Conservation (phyloP, 495 filamentous ascomycete genomes). For the Immersiella caudata region DNA sequence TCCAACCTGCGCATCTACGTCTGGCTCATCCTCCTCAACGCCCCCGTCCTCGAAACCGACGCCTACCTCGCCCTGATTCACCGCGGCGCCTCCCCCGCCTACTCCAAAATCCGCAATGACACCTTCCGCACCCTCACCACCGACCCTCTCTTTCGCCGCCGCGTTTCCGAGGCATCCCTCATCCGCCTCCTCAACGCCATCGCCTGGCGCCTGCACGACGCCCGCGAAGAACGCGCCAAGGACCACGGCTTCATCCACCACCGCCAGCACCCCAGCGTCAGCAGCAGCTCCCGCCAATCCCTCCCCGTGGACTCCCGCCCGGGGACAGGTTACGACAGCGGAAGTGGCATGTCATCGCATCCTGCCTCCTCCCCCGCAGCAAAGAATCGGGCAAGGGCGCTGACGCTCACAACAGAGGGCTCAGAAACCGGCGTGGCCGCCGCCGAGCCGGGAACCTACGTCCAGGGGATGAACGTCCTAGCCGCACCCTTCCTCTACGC, state of each 20-base stretch:
- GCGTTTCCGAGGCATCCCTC: conserved; percentile 91
- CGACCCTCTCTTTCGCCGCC: conserved; percentile 91
- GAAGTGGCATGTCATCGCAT: conserved; percentile 39
- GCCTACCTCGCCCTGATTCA: conserved; percentile 88
- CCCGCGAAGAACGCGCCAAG: conserved; percentile 50
- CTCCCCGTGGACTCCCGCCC: conserved; percentile 35
- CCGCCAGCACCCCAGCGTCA: conserved; percentile 31
- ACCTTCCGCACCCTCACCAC: conserved; percentile 95
- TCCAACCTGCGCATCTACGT: conserved; percentile 93
- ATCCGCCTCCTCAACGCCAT: conserved; percentile 96
- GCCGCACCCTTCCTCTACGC: conserved; percentile 96
- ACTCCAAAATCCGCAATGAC: conserved; percentile 97
- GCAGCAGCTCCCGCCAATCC: conserved; percentile 39
- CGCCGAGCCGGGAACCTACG: conserved; percentile 76
- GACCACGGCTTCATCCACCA: conserved; percentile 14
- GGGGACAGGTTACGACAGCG: conserved; percentile 35
- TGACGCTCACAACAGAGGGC: conserved; percentile 61
- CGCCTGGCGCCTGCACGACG: conserved; percentile 89
- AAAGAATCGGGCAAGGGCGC: conserved; percentile 54
- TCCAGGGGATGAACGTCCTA: conserved; percentile 99
- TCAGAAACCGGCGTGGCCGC: conserved; percentile 52
- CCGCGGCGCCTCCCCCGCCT: conserved; percentile 88
- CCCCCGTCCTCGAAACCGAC: conserved; percentile 79
- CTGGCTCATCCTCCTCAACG: conserved; percentile 89
- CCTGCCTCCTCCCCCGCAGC: conserved; percentile 49